Percentiles rank a stretch among this genome's conserved stretches.
These are phyloP conservation scores for Hyphodiscus sp. DNA, from an alignment of 2,329 filamentous ascomycete genomes.

Conservation along the genomic window DNA sequence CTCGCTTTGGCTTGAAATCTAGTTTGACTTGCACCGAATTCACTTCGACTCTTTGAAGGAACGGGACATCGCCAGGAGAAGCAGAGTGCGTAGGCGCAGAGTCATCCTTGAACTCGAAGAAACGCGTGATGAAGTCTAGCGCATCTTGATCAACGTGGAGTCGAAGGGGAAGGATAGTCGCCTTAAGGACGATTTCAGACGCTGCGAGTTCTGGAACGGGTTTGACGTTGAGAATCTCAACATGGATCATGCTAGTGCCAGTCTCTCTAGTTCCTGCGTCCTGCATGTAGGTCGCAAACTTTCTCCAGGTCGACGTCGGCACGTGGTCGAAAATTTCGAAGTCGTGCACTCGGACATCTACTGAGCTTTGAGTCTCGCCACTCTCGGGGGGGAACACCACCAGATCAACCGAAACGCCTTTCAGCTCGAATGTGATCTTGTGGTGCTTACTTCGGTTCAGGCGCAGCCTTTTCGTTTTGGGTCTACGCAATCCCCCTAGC, in stretches of 20 bases:
- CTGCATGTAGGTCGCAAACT: conserved; percentile 90
- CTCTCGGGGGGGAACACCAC: conserved; percentile 69
- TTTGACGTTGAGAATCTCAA: conserved; percentile 82
- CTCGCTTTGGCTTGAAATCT: conserved; percentile 97
- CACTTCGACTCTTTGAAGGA: conserved; percentile 84
- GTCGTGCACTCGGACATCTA: conserved; percentile 76
- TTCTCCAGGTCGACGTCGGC: conserved; percentile 94
- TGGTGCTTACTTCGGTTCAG: conserved; percentile 82
- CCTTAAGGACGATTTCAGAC: conserved; percentile 80
- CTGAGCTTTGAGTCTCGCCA: conserved; percentile 78
- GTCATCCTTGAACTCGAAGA: conserved; percentile 96
- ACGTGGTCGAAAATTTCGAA: conserved; percentile 92
- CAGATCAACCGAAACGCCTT: conserved; percentile 76
- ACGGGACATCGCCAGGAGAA: conserved; percentile 67
- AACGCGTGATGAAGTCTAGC: conserved; percentile 91
- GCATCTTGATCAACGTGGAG: conserved; percentile 97
- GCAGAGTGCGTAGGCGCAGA: conserved; percentile 46
- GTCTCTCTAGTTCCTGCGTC: conserved; percentile 82
- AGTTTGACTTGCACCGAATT: conserved; percentile 76
- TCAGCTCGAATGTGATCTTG: conserved; percentile 92
- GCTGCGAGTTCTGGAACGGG: conserved; percentile 79
- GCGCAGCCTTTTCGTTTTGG: conserved; percentile 54
- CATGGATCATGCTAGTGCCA: conserved; percentile 80
- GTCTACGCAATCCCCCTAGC: conserved; percentile 32
- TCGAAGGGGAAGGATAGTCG: conserved; percentile 73